Percentiles rank a stretch among this genome's conserved stretches.
These are phyloP conservation scores for Rhododendron henanense DNA, from an alignment of 148 eudicot genomes.

Conservation along the genomic window DNA sequence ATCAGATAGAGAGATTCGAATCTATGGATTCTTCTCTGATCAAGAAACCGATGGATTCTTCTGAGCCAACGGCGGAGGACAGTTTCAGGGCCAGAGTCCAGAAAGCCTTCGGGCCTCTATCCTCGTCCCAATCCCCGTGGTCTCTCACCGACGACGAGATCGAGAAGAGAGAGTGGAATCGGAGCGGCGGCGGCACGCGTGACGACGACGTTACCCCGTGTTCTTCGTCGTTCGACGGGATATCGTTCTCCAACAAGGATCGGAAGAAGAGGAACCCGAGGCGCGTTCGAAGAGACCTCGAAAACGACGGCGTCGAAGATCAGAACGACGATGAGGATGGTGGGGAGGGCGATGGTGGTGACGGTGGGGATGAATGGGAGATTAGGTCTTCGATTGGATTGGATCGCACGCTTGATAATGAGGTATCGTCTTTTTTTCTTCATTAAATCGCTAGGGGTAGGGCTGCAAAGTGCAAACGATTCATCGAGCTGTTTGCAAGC, in stretches of 20 bases:
- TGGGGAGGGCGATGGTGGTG: not conserved
- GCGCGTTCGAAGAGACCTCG: not conserved
- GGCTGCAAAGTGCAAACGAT: not conserved
- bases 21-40: not conserved
- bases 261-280: not conserved
- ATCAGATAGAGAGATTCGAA: not conserved
- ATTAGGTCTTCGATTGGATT: constrained; percentile 29
- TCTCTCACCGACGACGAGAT: constrained; percentile 26
- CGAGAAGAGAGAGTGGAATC: constrained; percentile 22
- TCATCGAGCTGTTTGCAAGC: too few species aligned
- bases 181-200: not conserved
- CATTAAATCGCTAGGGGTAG: not conserved
- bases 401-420: constrained; percentile 34
- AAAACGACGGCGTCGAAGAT: constrained; percentile 7
- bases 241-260: not conserved
- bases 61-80: not conserved
- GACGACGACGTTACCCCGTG: constrained; percentile 17
- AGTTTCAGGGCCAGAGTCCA: constrained; percentile 22
- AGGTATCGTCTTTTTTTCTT: constrained; percentile 7
- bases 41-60: not conserved
- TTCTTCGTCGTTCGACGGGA: constrained; percentile 12
- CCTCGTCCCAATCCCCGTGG: constrained; percentile 21
- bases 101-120: constrained; percentile 24
- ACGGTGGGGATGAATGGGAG: constrained; percentile 20
- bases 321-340: not conserved